Base-by-base conservation (phyloP, 345 rosid species). In the Ailanthus altissimus region DNA sequence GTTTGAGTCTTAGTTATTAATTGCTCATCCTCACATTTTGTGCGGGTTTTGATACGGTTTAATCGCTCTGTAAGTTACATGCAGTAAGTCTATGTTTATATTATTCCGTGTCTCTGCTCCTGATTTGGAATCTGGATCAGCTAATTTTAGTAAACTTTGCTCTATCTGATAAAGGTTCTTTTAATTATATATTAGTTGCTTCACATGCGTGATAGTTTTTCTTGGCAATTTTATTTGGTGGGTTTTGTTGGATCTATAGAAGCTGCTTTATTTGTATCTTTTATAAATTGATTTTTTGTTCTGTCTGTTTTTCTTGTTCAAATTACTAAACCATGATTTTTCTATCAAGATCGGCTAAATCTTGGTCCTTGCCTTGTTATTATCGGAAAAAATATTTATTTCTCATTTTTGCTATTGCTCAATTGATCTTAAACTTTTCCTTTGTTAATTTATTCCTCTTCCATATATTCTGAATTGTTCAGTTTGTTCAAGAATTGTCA, bases 171-270 rank as follows among this genome's bases (percentile, higher is more conserved):
- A n/a, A 49, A 14, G 13, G 49, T 74, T n/a, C 61, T 74, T 76
- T 38, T 43, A n/a, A 43, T 53, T 74, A 4, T 28, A 51, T 47
- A 18, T 64, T 23, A 6, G 62, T 46, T 61, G 69, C 10, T 47
- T 32, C 25, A 36, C 63, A 50, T 23, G 63, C 32, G n/a, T 65
- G 47, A 21, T 43, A 21, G 9, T n/a, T 57, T 63, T 73, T 50
- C 59, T 53, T 20, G 25, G 62, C 42, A 66, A 43, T 38, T 67
- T 60, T 64, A 50, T 43, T 40, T 13, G 36, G 51, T 47, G 56
- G 67, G 45, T 56, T 67, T 72, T 26, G 73, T 66, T 73, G 62
- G 80, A 77, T 72, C 70, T 66, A 10, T 47, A 42, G 38, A 16
- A 67, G 72, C 42, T 71, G 70, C 45, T 53, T 62, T 53, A 32